Base-by-base conservation (phyloP, 2,329 filamentous ascomycete genomes). In the Diaporthe vaccinii region DNA sequence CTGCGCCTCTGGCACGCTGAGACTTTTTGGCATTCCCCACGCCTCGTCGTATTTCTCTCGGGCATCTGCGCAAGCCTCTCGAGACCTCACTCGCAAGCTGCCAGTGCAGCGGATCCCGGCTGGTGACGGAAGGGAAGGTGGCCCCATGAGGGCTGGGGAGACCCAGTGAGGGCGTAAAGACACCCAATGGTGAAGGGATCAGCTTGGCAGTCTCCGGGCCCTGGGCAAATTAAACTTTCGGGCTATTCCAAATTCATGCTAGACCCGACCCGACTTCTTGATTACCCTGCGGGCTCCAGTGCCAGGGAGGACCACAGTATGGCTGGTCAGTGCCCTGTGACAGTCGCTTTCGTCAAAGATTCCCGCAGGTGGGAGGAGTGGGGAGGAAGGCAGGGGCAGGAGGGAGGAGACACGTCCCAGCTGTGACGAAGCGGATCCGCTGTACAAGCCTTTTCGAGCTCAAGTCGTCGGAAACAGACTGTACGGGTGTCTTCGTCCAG, bases 51-150 rank as follows among this genome's bases (percentile, higher is more conserved):
- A 65, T 55, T 65, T 65, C 59, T 57, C 58, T 74, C 62, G 73
- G 65, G 65, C 65, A 55, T 51, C 65, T 46, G 62, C 72, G 62
- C 61, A 68, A 74, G 41, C 53, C 72, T 67, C 49, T 71, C 61
- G 17, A 71, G 65, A 55, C 67, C 41, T 74, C 49, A 57, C 36
- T 55, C 58, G 71, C 59, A 65, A 57, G 71, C 49, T 65, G 70
- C 55, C 59, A 65, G 71, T 61, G 70, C 71, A 65, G 71, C 73
- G 73, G 62, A 76, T 76, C 75, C 75, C 69, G 69, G 72, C 69
- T 61, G 51, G 51, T 73, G 44, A 74, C 58, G 67, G 58, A 55
- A 69, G 49, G 65, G 65, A 49, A 67, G 68, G 46, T 69, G 74
- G 46, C 57, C 44, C 55, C 41, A 44, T 53, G 41, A 49, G 69